These are phyloP conservation scores for Apiospora marii DNA, from an alignment of 2,329 filamentous ascomycete genomes.

Conservation along the genomic window DNA sequence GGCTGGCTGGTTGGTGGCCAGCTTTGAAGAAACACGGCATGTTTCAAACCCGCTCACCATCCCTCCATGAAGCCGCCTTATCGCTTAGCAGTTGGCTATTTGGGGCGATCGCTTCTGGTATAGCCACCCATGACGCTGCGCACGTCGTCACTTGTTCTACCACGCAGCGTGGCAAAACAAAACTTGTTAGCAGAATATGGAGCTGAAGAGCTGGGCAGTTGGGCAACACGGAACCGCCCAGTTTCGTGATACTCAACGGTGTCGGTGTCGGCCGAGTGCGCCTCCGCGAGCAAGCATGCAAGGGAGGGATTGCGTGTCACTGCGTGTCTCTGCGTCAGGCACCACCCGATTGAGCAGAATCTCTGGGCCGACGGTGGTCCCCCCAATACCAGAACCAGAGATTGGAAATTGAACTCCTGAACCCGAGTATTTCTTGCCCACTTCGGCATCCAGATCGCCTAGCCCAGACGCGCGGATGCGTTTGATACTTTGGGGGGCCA, in stretches of 20 bases:
- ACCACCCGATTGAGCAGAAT: background rate
- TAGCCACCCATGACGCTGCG: background rate
- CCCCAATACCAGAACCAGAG: background rate
- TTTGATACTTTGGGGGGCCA: background rate
- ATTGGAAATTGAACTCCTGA: background rate
- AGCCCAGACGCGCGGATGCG: background rate
- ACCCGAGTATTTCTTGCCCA: background rate
- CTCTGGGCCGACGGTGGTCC: background rate
- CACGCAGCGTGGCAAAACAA: background rate
- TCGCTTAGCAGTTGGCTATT: background rate
- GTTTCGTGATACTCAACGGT: background rate
- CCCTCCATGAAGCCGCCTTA: slow-evolving; percentile 14
- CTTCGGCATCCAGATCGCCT: background rate
- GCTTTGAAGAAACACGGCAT: slow-evolving; percentile 10
- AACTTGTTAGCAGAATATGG: background rate
- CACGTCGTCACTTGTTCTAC: background rate
- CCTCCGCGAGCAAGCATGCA: background rate
- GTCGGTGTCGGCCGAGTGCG: background rate
- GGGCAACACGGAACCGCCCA: background rate
- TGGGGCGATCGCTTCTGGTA: background rate
- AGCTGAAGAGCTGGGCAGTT: background rate
- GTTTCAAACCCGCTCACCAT: slow-evolving; percentile 2
- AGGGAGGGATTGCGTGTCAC: background rate
- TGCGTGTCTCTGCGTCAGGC: background rate
- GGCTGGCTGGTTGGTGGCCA: background rate